Evolutionary conservation across 1,284 basidiomycete species (phyloP).

Genomic region (Pseudozyma sp.): DNA sequence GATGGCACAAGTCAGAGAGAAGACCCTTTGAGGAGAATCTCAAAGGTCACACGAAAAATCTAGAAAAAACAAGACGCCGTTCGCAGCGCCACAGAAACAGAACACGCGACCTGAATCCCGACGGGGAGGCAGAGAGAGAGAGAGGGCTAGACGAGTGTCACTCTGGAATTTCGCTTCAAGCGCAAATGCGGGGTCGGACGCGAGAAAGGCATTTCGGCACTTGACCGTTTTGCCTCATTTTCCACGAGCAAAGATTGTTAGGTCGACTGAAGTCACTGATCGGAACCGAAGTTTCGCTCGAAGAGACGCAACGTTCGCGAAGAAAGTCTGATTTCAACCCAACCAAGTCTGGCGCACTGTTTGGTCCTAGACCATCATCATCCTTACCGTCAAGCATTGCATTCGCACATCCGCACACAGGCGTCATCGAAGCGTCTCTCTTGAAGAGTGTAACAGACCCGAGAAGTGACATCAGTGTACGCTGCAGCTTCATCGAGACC

Average conservation of each 20-base stretch:
- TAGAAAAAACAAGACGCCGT: too few relatives aligned
- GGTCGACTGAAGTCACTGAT: too few relatives aligned
- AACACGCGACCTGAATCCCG: too few relatives aligned
- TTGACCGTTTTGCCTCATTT: not conserved
- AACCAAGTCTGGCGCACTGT: not conserved
- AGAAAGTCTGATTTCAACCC: not conserved
- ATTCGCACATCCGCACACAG: not conserved
- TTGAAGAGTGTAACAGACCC: too few relatives aligned
- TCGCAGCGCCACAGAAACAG: too few relatives aligned
- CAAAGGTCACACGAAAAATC: too few relatives aligned
- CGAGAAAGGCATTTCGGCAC: conserved; percentile 8
- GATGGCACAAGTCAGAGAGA: too few relatives aligned
- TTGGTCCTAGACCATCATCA: not conserved
- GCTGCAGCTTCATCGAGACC: conserved; percentile 2
- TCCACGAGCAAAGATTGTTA: too few relatives aligned
- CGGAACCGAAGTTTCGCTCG: too few relatives aligned
- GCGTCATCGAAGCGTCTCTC: not conserved
- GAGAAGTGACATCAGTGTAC: conserved; percentile 2
- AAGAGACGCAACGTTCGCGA: too few relatives aligned
- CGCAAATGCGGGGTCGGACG: conserved; percentile 33
- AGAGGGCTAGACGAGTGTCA: not conserved
- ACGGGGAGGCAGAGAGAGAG: not conserved
- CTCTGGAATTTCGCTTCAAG: conserved; percentile 10
- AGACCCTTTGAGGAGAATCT: too few relatives aligned
- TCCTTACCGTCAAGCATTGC: conserved; percentile 5